Evolutionary conservation across 2,329 filamentous ascomycete genomes (phyloP), one percentile per base, ranked within the genome.

Genomic region (Beauveria bassiana): DNA sequence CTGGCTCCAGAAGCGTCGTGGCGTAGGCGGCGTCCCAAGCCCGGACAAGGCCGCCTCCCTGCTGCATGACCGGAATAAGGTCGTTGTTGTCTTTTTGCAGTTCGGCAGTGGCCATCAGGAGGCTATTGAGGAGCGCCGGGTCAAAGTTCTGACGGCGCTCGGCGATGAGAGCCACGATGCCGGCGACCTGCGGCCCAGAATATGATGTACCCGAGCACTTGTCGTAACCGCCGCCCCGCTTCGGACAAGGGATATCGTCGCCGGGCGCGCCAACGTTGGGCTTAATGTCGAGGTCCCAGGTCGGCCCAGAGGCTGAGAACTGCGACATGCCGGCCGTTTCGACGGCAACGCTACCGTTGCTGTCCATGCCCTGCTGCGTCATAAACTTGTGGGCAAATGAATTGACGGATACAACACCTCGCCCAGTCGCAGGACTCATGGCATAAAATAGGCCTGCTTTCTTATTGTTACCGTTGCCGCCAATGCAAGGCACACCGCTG

Each of bases 381-480:
- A 51, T 9, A n/a, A 12, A 7, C 18, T 18, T n/a, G 28, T 31
- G 50, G 28, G 4, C n/a, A 53, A 58, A 57, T 20, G 62, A 59
- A 43, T 49, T 59, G 34, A 64, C 59, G 6, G 58, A n/a, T 16
- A 40, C 52, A 16, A 62, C 59, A 18, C 59, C 62, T 38, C 26
- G 24, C 7, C 53, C 59, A n/a, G 24, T 34, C 20, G n/a, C 16
- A 14, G 62, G 62, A n/a, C 38, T 53, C 46, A 34, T 16, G 31
- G 26, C 31, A 20, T 31, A 38, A 22, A 64, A 64, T 1, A 62
- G 55, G 26, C 60, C 60, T 6, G 26, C 6, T 1, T n/a, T 2
- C 1, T 24, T 12, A 1, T 42, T 3, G 20, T 64, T 64, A 7
- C 60, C 62, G 6, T 57, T 18, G 10, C 28, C 34, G 8, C 20